Conservation (phyloP, 1,284 basidiomycete species). For the Puccinia coronata region DNA sequence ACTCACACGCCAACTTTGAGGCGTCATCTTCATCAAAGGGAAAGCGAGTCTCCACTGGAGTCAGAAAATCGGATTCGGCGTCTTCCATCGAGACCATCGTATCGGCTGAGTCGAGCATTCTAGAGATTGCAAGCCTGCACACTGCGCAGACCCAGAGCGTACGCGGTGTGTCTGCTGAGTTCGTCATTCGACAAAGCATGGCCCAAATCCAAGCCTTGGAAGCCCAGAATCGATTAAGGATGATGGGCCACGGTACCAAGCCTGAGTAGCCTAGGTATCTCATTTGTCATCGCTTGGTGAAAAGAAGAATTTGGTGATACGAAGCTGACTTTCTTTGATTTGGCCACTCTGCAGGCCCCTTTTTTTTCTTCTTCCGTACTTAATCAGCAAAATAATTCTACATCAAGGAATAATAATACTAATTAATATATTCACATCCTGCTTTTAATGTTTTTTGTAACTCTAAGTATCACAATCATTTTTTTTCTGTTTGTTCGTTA, state of each 20-base stretch:
- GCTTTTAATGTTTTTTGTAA: too few species aligned
- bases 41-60: constrained; percentile 16
- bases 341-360: not conserved
- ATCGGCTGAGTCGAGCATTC: constrained; percentile 37
- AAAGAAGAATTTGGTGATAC: too few species aligned
- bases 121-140: constrained; percentile 39
- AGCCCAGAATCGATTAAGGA: constrained; percentile 20
- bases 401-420: not conserved
- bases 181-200: constrained; percentile 32
- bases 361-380: not conserved
- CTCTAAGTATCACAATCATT: too few species aligned
- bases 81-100: constrained; percentile 37
- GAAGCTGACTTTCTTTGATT: not conserved
- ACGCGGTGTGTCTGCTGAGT: constrained; percentile 39
- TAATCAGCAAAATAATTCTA: not conserved
- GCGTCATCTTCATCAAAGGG: constrained; percentile 4
- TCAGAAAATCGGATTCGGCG: constrained; percentile 27
- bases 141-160: constrained; percentile 47
- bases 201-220: constrained; percentile 24
- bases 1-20: not conserved
- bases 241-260: not conserved
- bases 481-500: not conserved
- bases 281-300: too few species aligned
- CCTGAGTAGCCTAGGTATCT: not conserved
- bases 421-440: too few species aligned